Base-by-base conservation (phyloP, 2,329 filamentous ascomycete species). In the Penicillium sp. region DNA sequence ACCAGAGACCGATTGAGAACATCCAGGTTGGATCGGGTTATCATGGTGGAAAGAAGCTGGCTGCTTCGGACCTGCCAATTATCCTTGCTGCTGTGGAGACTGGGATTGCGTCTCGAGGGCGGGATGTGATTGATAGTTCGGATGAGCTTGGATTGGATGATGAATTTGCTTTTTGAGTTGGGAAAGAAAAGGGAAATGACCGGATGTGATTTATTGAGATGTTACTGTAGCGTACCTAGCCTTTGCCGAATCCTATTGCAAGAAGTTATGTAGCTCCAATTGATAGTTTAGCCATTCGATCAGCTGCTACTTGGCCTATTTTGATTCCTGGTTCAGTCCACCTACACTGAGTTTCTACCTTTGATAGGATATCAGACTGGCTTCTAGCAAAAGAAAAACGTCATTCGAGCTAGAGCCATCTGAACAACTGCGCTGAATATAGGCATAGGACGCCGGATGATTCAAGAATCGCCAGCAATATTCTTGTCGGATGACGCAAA, bases 61-160 rank as follows among this genome's bases (percentile, higher is more conserved):
- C 63, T 2, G 50, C 58, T 1, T 51, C 68, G 0, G 69, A 75
- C 44, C 35, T 71, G 2, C 53, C 65, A 0, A 30, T 54, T 15
- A 68, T 73, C 50, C 58, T 72, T 26, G 58, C 58, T 35, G 58
- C 55, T 8, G 30, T 76, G 15, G 63, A 70, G 17, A 49, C 53
- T 15, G 37, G 56, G 7, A 13, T 76, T 30, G 61, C 61, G 54
- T 24, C 64, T 53, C 62, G 64, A 24, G 58, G 75, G 33, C 65
- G 60, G 0, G 56, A 73, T 38, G 42, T 61, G 17, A 15, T 72
- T 22, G 62, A 75, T 60, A 72, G 70, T 37, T 71, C 69, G n/a
- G 74, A 76, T 61, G 73, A 76, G 60, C 15, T 72, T 54, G 66
- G 66, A 2, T 49, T 75, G 35, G 42, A 42, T 4, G 37, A 54